These are phyloP conservation scores for Gardenia jasminoides DNA, from an alignment of 257 asterid genomes.

Conservation along the genomic window DNA sequence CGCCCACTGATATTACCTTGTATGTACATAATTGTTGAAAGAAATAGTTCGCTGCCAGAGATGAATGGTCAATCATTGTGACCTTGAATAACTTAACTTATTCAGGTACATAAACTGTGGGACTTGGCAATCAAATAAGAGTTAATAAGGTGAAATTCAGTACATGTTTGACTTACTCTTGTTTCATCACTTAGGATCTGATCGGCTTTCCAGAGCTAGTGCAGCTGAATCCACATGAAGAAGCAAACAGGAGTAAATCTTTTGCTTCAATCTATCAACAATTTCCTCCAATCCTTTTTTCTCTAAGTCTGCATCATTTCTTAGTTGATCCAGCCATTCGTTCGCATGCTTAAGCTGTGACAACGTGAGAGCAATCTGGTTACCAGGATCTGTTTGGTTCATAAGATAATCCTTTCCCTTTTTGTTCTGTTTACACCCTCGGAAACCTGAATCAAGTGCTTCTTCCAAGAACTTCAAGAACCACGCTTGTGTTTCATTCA, in stretches of 20 bases:
- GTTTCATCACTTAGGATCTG: conserved; percentile 16
- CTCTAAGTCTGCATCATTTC: conserved; percentile 34
- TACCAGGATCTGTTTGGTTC: conserved; percentile 40
- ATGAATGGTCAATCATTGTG: neutral
- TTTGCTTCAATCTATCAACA: conserved; percentile 70
- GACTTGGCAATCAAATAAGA: neutral
- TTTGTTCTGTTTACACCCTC: conserved; percentile 30
- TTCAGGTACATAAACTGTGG: neutral
- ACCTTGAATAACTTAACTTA: neutral
- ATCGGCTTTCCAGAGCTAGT: conserved; percentile 55
- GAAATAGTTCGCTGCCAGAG: neutral
- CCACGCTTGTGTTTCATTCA: conserved; percentile 58
- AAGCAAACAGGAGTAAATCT: conserved; percentile 75
- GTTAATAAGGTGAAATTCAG: neutral
- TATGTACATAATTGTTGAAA: neutral
- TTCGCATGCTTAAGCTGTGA: conserved; percentile 79
- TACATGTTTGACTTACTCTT: neutral
- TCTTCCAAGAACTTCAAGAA: conserved; percentile 68
- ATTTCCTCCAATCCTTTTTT: conserved; percentile 37
- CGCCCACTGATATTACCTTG: neutral
- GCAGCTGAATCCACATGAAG: conserved; percentile 83
- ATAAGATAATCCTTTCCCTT: conserved; percentile 39
- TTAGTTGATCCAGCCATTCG: conserved; percentile 69
- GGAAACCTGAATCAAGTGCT: conserved; percentile 68
- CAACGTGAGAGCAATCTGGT: conserved; percentile 59